phyloP scores from a whole-genome alignment of 1,139 yeast genomes.

The Sugiyamaella sp. region DNA sequence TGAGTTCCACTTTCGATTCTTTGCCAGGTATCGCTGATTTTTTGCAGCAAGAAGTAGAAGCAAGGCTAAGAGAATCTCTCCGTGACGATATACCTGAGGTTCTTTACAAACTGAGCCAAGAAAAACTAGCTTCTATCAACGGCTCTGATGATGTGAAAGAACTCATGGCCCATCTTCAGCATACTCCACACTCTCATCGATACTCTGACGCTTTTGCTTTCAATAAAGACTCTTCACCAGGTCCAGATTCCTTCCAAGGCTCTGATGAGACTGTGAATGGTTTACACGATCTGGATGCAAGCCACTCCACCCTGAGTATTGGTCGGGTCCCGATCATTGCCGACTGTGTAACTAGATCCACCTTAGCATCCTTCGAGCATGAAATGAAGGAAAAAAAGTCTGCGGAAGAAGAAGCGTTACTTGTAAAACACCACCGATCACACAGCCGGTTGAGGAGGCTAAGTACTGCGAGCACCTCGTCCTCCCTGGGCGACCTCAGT shows the following conservation, averaged over 20 bases:
- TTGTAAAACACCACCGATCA: neutral
- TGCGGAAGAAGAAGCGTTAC: slow-evolving; percentile 2
- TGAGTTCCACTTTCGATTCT: slow-evolving; percentile 72
- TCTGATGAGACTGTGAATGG: slow-evolving; percentile 17
- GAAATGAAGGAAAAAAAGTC: slow-evolving; percentile 1
- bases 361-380: slow-evolving; percentile 14
- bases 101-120: slow-evolving; percentile 56
- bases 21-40: slow-evolving; percentile 74
- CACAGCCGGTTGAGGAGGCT: neutral
- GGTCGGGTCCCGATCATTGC: neutral
- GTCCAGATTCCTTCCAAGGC: slow-evolving; percentile 7
- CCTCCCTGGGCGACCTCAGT: slow-evolving; percentile 11
- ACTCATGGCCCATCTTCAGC: slow-evolving; percentile 18
- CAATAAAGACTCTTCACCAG: neutral
- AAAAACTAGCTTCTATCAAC: slow-evolving; percentile 6
- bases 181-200: slow-evolving; percentile 17
- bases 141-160: slow-evolving; percentile 8
- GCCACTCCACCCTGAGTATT: slow-evolving; percentile 18
- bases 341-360: slow-evolving; percentile 20
- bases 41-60: slow-evolving; percentile 67
- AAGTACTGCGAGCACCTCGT: neutral
- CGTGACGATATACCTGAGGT: slow-evolving; percentile 78
- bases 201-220: slow-evolving; percentile 10
- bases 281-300: slow-evolving; percentile 17
- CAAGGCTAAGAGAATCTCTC: slow-evolving; percentile 69